Evolutionary conservation across 2,329 filamentous ascomycete species (phyloP), one percentile per base, ranked within the genome.

Genomic region (Neofusicoccum laricinum): DNA sequence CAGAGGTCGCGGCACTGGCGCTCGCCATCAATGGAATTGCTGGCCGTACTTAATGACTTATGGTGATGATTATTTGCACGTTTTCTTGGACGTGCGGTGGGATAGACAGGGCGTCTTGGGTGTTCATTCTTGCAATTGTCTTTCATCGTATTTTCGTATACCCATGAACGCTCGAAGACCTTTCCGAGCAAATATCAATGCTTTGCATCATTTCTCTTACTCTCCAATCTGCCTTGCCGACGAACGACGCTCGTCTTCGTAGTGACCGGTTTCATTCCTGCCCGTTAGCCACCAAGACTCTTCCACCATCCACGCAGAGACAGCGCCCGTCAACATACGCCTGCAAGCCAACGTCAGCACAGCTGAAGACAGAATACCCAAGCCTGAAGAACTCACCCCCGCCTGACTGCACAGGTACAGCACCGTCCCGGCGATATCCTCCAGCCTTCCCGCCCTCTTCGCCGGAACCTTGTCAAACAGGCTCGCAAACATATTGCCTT

Each of bases 381-480:
- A 40, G 15, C 21, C 15, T 0, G 11, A 12, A 32, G 8, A 7
- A 61, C 58, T 62, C 34, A 62, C 58, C 4, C 58, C 58, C 4
- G 58, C 58, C 7, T 62, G 32, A 43, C 58, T 62, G 45, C 58
- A 62, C 12, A 82, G 71, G 65, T 78, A 82, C 19, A 82, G 48
- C 3, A 82, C 70, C 3, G 76, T 72, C 0, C 80, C 80, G 2
- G 76, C 79, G 67, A 82, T 76, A 63, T 82, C 80, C 58, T 78
- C 76, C 4, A 72, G 64, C 0, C 68, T 72, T 0, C 78, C 80
- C 11, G 78, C 77, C 72, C 53, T 79, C 46, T 7, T 30, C 34
- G 58, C 58, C 32, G 58, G 58, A 8, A 62, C 74, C 66, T 78
- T 76, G 34, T 79, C 74, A 25, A 80, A 79, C 14, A 81, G 67